Percentiles rank a stretch among this genome's conserved stretches.
These are phyloP conservation scores for Bjerkandera adusta DNA, from an alignment of 1,284 basidiomycete genomes.

Conservation along the genomic window DNA sequence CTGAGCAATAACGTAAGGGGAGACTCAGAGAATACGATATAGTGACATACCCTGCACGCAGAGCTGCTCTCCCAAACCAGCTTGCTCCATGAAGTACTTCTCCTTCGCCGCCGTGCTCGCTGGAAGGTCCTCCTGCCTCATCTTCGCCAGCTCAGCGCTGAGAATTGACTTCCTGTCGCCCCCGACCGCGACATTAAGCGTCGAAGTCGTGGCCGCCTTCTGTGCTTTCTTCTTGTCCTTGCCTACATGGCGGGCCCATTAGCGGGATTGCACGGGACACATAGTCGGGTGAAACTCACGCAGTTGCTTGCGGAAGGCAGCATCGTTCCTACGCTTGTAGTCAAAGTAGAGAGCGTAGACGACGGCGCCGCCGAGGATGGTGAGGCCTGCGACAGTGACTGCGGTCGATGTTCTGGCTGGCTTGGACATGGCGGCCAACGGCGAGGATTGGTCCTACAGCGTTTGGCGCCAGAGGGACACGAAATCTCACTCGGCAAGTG, in stretches of 20 bases:
- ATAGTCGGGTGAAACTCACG: slow-evolving; percentile 50
- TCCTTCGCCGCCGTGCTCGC: slow-evolving; percentile 74
- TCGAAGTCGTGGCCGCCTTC: slow-evolving; percentile 56
- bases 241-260: no score
- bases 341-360: slow-evolving; percentile 94
- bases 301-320: slow-evolving; percentile 85
- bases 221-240: slow-evolving; percentile 89
- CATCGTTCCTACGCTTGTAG: slow-evolving; percentile 89
- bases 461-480: no score
- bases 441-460: neutral
- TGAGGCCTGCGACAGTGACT: slow-evolving; percentile 65
- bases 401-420: slow-evolving; percentile 30
- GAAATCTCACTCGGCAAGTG: slow-evolving; percentile 4
- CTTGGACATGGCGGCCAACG: slow-evolving; percentile 25
- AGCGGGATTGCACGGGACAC: neutral
- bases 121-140: slow-evolving; percentile 68
- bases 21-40: neutral
- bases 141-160: slow-evolving; percentile 55
- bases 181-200: neutral
- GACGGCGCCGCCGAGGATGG: slow-evolving; percentile 59
- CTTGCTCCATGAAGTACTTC: slow-evolving; percentile 88
- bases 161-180: slow-evolving; percentile 51
- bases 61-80: slow-evolving; percentile 86
- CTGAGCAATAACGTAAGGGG: slow-evolving; percentile 37
- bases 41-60: slow-evolving; percentile 64